These are phyloP conservation scores for Prunus fruticosa DNA, from an alignment of 306 rosid genomes.

Conservation along the genomic window DNA sequence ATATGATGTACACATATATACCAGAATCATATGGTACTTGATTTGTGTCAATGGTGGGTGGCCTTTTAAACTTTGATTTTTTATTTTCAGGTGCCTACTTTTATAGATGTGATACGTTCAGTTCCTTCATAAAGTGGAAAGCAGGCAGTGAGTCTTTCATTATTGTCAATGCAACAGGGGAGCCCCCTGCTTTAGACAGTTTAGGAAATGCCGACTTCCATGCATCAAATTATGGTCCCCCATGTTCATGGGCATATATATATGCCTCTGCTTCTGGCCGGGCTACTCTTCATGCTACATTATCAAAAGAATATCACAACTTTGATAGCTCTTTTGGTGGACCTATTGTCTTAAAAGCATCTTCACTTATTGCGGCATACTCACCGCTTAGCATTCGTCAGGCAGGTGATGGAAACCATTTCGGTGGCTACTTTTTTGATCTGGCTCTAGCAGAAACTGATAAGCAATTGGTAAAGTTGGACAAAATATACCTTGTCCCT, in stretches of 20 bases:
- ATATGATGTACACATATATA: neutral
- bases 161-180: slow-evolving; percentile 62
- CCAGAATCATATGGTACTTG: slow-evolving; percentile 13
- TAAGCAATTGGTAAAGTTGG: slow-evolving; percentile 43
- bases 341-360: slow-evolving; percentile 67
- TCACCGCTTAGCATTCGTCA: slow-evolving; percentile 64
- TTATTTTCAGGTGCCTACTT: slow-evolving; percentile 68
- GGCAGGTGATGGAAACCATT: slow-evolving; percentile 78
- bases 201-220: slow-evolving; percentile 33
- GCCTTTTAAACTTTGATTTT: slow-evolving; percentile 24
- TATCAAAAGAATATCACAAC: slow-evolving; percentile 60
- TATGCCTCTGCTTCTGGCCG: slow-evolving; percentile 79
- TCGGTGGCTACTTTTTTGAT: slow-evolving; percentile 88
- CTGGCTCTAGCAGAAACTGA: slow-evolving; percentile 52
- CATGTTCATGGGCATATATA: slow-evolving; percentile 72
- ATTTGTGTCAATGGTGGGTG: slow-evolving; percentile 20
- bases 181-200: slow-evolving; percentile 41
- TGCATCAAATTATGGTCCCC: slow-evolving; percentile 46
- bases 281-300: slow-evolving; percentile 68
- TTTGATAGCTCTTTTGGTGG: slow-evolving; percentile 43
- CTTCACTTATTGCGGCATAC: slow-evolving; percentile 66
- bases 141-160: slow-evolving; percentile 70
- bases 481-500: slow-evolving; percentile 73
- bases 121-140: slow-evolving; percentile 77
- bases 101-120: slow-evolving; percentile 77